Conservation (phyloP, 1,284 basidiomycete genomes). For the Cryptococcus sp. region DNA sequence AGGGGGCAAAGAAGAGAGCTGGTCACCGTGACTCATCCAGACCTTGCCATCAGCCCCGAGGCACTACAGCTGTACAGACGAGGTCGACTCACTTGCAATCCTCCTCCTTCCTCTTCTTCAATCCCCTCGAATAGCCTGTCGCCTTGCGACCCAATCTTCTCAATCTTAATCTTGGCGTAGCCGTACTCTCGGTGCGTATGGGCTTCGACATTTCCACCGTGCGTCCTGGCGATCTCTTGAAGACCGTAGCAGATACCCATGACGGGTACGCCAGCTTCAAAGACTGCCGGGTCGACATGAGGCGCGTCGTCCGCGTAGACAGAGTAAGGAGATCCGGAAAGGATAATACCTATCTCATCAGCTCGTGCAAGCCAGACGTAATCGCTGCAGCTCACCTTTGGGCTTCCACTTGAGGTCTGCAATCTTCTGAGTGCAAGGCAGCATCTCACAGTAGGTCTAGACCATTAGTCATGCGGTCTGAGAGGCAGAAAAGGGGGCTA, state of each 20-base stretch:
- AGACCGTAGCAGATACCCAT: conserved; percentile 98
- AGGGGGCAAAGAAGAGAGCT: conserved; percentile 73
- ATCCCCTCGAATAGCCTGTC: conserved; percentile 82
- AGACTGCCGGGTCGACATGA: conserved; percentile 93
- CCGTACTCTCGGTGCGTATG: conserved; percentile 96
- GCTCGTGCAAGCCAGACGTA: neutral
- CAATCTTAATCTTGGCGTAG: conserved; percentile 73
- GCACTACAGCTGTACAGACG: neutral
- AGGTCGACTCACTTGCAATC: conserved; percentile 18
- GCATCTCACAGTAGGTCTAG: conserved; percentile 89
- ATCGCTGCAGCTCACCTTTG: conserved; percentile 60
- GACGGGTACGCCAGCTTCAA: conserved; percentile 81
- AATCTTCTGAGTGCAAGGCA: conserved; percentile 93
- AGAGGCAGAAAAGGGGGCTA: neutral
- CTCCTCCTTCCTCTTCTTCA: conserved; percentile 48
- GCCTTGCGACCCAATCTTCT: conserved; percentile 60
- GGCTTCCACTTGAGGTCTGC: conserved; percentile 88
- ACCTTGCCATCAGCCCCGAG: conserved; percentile 55
- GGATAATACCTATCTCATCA: conserved; percentile 72
- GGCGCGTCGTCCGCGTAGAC: conserved; percentile 92
- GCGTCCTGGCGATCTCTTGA: conserved; percentile 90
- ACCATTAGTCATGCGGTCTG: neutral
- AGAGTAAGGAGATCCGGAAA: conserved; percentile 97
- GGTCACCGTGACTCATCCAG: conserved; percentile 99
- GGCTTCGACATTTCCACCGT: conserved; percentile 80